Percentiles rank a stretch among this genome's conserved stretches.
Evolutionary conservation across 2,329 filamentous ascomycete species (phyloP).

Genomic region (Atkinsonella hypoxylon): DNA sequence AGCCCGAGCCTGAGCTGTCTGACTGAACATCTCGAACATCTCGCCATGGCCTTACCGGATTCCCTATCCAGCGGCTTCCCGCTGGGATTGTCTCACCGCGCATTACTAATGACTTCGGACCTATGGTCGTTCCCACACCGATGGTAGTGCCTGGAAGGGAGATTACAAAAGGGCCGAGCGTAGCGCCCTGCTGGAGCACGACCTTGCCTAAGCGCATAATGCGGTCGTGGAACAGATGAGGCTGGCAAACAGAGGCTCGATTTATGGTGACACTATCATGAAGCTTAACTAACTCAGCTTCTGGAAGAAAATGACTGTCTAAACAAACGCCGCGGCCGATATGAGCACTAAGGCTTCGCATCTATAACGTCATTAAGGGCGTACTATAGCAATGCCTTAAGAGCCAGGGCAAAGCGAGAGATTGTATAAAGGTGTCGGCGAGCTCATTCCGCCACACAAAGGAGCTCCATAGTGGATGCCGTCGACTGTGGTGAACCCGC

Average conservation of each 20-base stretch:
- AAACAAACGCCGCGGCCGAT: slow-evolving; percentile 11
- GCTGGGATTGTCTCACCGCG: slow-evolving; percentile 10
- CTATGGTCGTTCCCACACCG: slow-evolving; percentile 9
- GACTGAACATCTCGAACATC: neutral
- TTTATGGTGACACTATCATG: slow-evolving; percentile 10
- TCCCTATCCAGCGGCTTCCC: slow-evolving; percentile 11
- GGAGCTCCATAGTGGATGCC: slow-evolving; percentile 11
- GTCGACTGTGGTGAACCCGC: slow-evolving; percentile 6
- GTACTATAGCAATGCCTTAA: slow-evolving; percentile 10
- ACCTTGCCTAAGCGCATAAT: slow-evolving; percentile 12
- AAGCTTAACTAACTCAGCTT: slow-evolving; percentile 9
- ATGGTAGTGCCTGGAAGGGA: slow-evolving; percentile 10
- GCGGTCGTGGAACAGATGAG: slow-evolving; percentile 12
- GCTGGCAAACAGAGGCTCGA: slow-evolving; percentile 9
- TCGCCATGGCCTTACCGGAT: slow-evolving; percentile 10
- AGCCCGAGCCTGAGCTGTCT: neutral
- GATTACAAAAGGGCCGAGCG: slow-evolving; percentile 9
- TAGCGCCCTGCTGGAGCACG: slow-evolving; percentile 8
- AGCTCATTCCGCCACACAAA: slow-evolving; percentile 27
- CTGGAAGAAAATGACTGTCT: slow-evolving; percentile 11
- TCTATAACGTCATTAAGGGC: slow-evolving; percentile 8
- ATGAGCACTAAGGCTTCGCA: slow-evolving; percentile 9
- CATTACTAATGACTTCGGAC: slow-evolving; percentile 10
- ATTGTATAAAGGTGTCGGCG: slow-evolving; percentile 47
- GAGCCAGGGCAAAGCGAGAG: slow-evolving; percentile 9